Evolutionary conservation across 139 green algal genomes (phyloP).

Genomic region (Astrephomene gubernaculifera): DNA sequence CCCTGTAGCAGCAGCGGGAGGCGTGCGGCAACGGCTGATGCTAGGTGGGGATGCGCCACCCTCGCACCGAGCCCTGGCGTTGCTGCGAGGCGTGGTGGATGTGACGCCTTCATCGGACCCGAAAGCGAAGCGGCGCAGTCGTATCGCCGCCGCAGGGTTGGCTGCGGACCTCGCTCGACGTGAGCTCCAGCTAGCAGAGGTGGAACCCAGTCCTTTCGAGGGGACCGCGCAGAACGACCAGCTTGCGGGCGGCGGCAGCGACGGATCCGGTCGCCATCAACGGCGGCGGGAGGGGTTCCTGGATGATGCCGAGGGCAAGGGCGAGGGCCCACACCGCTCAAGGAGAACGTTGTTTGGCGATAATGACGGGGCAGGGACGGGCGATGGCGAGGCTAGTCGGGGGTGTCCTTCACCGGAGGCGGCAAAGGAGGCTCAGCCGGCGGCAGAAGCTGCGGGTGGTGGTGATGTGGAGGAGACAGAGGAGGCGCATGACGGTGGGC

Average conservation of each 20-base stretch:
- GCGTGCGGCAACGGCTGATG: background rate
- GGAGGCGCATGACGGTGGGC: background rate
- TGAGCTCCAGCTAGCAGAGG: background rate
- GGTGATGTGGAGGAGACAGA: background rate
- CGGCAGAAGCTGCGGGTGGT: background rate
- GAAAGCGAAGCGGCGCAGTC: slow-evolving; percentile 33
- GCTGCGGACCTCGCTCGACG: background rate
- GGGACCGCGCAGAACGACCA: slow-evolving; percentile 33
- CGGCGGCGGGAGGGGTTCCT: no score
- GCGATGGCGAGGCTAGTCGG: background rate
- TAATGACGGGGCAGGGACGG: background rate
- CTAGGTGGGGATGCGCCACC: background rate
- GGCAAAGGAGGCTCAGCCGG: background rate
- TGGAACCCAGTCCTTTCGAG: slow-evolving; percentile 23
- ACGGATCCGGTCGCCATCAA: no score
- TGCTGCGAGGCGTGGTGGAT: background rate
- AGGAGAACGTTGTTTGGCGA: background rate
- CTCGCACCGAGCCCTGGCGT: background rate
- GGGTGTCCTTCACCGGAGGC: background rate
- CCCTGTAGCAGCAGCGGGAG: background rate
- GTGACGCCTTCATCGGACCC: slow-evolving; percentile 36
- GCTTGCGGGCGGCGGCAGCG: background rate
- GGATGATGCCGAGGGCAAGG: no score
- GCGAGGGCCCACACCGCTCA: background rate
- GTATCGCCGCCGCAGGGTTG: slow-evolving; percentile 4